Base-by-base conservation (phyloP, 805 yeast genomes). In the Tetrapisispora taiwanensis region DNA sequence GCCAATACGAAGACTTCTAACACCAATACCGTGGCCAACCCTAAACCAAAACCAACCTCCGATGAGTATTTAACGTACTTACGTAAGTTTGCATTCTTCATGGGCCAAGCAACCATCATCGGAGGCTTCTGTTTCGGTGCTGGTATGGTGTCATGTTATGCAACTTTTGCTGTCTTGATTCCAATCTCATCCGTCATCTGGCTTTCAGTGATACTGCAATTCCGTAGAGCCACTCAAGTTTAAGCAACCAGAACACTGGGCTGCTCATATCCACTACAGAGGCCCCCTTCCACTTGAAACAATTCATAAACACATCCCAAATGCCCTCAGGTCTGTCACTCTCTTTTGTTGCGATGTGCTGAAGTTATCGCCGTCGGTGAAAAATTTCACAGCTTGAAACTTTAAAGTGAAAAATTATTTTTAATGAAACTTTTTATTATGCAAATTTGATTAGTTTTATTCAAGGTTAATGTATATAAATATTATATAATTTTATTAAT, bases 181-280 rank as follows among this genome's bases (percentile, higher is more conserved):
- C 32, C 42, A 30, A 31, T 31, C 8, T 30, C 42, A 4, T 6
- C 24, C 4, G 30, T 31, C 20, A 31, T 39, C 19, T 39, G 42
- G 42, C 20, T 39, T 10, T 30, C 35, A 7, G 42, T 39, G 17
- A 13, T 39, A 2, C 34, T 39, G 19, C 42, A 31, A 36, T 39
- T 26, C 42, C 27, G 30, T 3, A 12, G 33, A 28, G 33, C n/a
- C 30, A 28, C n/a, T 22, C 26, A 8, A 22, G 26, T n/a, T n/a
- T n/a, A n/a, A n/a, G n/a, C n/a, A n/a, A n/a, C n/a, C n/a, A n/a
- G n/a, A n/a, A n/a, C n/a, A n/a, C n/a, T n/a, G n/a, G n/a, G n/a
- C n/a, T n/a, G n/a, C n/a, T n/a, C n/a, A n/a, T n/a, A n/a, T n/a
- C n/a, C n/a, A n/a, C n/a, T n/a, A n/a, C n/a, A n/a, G n/a, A n/a